Conservation (phyloP, 768 basidiomycete genomes). For the Xanthoconium purpureum region DNA sequence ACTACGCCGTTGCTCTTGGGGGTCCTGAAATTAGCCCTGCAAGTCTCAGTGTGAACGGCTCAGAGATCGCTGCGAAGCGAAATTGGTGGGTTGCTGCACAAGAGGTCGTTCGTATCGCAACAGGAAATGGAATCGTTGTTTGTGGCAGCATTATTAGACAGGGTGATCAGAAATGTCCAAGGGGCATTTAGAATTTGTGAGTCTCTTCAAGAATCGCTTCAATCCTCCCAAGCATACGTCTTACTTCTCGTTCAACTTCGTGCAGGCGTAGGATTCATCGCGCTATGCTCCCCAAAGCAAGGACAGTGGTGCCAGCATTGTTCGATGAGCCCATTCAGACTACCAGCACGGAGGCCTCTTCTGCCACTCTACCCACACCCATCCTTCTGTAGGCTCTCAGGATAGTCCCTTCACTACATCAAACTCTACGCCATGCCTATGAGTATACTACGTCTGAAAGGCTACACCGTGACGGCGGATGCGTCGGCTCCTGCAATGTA, state of each 20-base stretch:
- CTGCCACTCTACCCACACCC: neutral
- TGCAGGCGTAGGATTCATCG: constrained; percentile 73
- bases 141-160: constrained; percentile 61
- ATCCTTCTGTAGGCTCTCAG: neutral
- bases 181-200: constrained; percentile 75
- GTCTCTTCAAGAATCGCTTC: constrained; percentile 34
- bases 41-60: constrained; percentile 49
- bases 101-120: constrained; percentile 75
- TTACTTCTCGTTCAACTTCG: neutral
- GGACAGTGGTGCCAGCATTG: constrained; percentile 50
- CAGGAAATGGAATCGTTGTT: constrained; percentile 71
- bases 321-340: neutral
- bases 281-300: constrained; percentile 75
- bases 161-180: constrained; percentile 51
- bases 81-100: constrained; percentile 83
- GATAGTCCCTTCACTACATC: constrained; percentile 50
- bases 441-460: constrained; percentile 90
- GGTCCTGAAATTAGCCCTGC: constrained; percentile 29
- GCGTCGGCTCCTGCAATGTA: constrained; percentile 32
- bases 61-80: constrained; percentile 54
- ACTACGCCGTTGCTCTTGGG: constrained; percentile 50
- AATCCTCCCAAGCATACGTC: neutral
- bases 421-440: constrained; percentile 89
- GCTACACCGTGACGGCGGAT: constrained; percentile 7
- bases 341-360: neutral